Evolutionary conservation across 352 stramenopile species (phyloP).

Genomic region (Phytophthora multivora): DNA sequence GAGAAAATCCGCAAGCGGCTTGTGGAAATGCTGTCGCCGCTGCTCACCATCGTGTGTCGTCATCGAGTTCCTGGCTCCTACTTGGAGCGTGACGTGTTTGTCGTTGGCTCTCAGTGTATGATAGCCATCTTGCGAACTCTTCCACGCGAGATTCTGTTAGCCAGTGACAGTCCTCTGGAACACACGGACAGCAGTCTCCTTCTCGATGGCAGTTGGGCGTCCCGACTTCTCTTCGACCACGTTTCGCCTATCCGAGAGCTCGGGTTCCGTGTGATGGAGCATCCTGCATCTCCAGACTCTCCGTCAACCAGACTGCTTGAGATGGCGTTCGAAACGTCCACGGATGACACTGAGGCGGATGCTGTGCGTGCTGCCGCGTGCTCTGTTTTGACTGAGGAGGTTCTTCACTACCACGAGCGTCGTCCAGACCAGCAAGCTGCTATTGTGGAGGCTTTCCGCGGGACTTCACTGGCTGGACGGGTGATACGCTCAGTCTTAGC

Average conservation of each 20-base stretch:
- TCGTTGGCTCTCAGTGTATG: constrained; percentile 44
- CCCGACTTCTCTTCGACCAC: constrained; percentile 65
- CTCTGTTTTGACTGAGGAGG: constrained; percentile 28
- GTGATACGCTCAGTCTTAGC: constrained; percentile 23
- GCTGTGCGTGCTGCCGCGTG: constrained; percentile 55
- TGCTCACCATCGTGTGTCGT: constrained; percentile 52
- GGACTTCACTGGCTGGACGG: constrained; percentile 22
- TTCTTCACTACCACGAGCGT: constrained; percentile 30
- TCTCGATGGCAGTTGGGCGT: constrained; percentile 54
- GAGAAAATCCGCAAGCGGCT: constrained; percentile 48
- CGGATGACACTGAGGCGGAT: constrained; percentile 58
- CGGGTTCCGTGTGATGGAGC: constrained; percentile 42
- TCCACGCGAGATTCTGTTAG: constrained; percentile 26
- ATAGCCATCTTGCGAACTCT: constrained; percentile 31
- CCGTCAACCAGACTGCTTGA: constrained; percentile 38
- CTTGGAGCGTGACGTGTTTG: constrained; percentile 46
- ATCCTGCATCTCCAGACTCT: constrained; percentile 1
- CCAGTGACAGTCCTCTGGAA: constrained; percentile 24
- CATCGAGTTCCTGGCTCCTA: constrained; percentile 66
- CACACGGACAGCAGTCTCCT: constrained; percentile 43
- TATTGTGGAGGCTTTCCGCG: constrained; percentile 26
- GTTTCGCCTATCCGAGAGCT: constrained; percentile 50
- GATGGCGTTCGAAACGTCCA: constrained; percentile 53
- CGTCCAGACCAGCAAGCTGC: constrained; percentile 16
- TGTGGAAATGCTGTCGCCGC: constrained; percentile 41